Conservation (phyloP, 495 filamentous ascomycete genomes). For the Neurospora cerealis region DNA sequence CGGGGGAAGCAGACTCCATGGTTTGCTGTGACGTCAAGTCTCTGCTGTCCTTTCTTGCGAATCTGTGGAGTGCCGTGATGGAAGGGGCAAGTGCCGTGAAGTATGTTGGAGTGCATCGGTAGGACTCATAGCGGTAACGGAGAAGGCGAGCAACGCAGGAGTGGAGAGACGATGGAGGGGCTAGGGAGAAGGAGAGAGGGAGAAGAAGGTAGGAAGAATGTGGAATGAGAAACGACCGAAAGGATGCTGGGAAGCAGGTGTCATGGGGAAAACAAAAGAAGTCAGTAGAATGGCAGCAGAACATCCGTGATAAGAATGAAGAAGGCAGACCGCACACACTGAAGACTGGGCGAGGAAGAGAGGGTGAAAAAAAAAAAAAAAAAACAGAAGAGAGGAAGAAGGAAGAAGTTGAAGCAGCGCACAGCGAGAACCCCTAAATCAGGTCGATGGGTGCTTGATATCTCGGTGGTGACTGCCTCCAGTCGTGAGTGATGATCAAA, state of each 20-base stretch:
- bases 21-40: background rate
- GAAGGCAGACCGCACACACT: background rate
- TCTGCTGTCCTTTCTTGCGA: background rate
- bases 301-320: background rate
- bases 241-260: background rate
- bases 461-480: background rate
- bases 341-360: background rate
- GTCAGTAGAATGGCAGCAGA: background rate
- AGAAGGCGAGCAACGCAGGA: background rate
- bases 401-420: background rate
- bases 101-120: background rate
- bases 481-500: background rate
- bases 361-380: background rate
- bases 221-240: background rate
- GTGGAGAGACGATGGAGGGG: background rate
- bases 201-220: background rate
- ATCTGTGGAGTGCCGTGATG: background rate
- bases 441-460: background rate
- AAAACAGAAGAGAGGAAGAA: background rate
- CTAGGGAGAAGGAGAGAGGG: background rate
- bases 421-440: background rate
- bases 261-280: background rate
- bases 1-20: background rate
- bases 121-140: background rate
- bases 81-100: background rate